Evolutionary conservation across 129 eudicot genomes (phyloP), one percentile per base, ranked within the genome.

Genomic region (Lactuca sativa): DNA sequence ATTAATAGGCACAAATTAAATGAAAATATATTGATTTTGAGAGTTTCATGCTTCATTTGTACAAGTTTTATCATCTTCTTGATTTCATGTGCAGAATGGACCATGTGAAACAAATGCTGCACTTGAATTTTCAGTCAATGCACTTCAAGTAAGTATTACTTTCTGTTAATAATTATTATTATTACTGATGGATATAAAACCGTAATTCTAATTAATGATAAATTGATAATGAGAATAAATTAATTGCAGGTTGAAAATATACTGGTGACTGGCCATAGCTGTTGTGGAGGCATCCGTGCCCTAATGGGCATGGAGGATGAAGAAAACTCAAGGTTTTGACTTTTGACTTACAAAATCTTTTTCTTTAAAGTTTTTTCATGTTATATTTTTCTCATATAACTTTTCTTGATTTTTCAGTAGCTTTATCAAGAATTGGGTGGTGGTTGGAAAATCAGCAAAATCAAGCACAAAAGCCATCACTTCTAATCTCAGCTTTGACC

Each of bases 211-310:
- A 15, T 65, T 18, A 3, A 13, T 57, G 30, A 57, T 9, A 6
- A 14, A 3, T 9, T 57, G 30, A 57, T 9, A 6, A 14, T 7
- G 13, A 32, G 59, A 14, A 11, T 59, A 21, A 49, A 41, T 11
- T 17, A 69, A 53, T 41, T 52, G 62, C 82, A 95, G 99, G 97
- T 95, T 69, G 84, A 85, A 72, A 90, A 90, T 73, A 87, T 90
- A 67, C 80, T 95, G 70, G 87, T 95, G 58, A 71, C 90, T 76
- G 99, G 99, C 63, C 99, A 90, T 80, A 95, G 97, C 74, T 75
- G 97, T 68, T 95, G 99, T 80, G 99, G 97, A 59, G 99, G 99
- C 59, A 90, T 95, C 62, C 88, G 71, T 71, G 99, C 97, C 62
- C 85, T 95, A 58, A 95, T 90, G 95, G 70, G 97, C 80, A 83